A percentile compares a stretch with the other conserved stretches of the same genome.
These are phyloP conservation scores for Circinella umbellata DNA, from an alignment of 371 early-diverging fungal species.

Conservation along the genomic window DNA sequence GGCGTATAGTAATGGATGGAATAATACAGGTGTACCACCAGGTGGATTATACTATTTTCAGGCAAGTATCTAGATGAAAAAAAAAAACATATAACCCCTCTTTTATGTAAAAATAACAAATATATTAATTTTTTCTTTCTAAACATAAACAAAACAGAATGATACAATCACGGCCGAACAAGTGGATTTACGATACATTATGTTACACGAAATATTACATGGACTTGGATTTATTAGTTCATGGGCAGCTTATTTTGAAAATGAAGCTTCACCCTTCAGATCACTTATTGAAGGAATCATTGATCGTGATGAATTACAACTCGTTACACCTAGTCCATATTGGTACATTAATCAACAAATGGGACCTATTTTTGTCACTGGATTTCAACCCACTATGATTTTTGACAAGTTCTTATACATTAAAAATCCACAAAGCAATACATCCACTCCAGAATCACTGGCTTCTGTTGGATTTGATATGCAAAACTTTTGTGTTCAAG, in stretches of 20 bases:
- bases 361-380: slow-evolving; percentile 47
- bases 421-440: slow-evolving; percentile 18
- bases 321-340: slow-evolving; percentile 43
- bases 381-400: slow-evolving; percentile 54
- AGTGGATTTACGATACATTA: slow-evolving; percentile 44
- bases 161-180: slow-evolving; percentile 37
- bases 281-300: slow-evolving; percentile 41
- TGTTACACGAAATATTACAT: slow-evolving; percentile 50
- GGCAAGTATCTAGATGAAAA: slow-evolving; percentile 28
- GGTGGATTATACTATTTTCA: slow-evolving; percentile 48
- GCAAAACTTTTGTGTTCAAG: slow-evolving; percentile 52
- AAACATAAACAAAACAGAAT: slow-evolving; percentile 17
- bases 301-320: slow-evolving; percentile 35
- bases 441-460: slow-evolving; percentile 9
- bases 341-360: slow-evolving; percentile 42
- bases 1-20: slow-evolving; percentile 36
- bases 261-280: slow-evolving; percentile 42
- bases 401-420: slow-evolving; percentile 51
- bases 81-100: too few relatives aligned
- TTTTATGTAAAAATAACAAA: not conserved
- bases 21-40: slow-evolving; percentile 38
- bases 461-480: slow-evolving; percentile 39
- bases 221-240: slow-evolving; percentile 49
- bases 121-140: not conserved
- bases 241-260: slow-evolving; percentile 57